These are phyloP conservation scores for Penicillium crustosum DNA, from an alignment of 2,329 filamentous ascomycete species.

Conservation along the genomic window DNA sequence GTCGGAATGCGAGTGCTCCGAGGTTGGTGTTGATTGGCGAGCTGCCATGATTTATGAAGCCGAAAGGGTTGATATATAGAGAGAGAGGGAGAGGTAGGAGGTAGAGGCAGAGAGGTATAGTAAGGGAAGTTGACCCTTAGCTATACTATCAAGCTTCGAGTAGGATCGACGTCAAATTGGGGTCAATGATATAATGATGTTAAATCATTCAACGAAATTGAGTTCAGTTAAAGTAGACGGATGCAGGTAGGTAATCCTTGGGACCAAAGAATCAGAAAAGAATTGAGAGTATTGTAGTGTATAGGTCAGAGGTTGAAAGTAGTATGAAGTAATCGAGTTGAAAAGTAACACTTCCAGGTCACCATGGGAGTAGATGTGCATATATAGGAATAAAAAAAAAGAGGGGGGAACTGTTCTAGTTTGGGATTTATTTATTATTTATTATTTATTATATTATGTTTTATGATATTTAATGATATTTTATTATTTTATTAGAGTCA, in stretches of 20 bases:
- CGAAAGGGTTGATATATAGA: neutral
- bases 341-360: neutral
- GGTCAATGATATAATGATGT: slow-evolving; percentile 31
- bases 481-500: neutral
- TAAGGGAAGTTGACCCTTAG: slow-evolving; percentile 12
- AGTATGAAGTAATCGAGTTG: neutral
- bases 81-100: neutral
- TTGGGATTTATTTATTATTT: slow-evolving; percentile 8
- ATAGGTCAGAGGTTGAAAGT: neutral
- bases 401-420: slow-evolving; percentile 1
- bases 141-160: slow-evolving; percentile 25
- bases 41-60: slow-evolving; percentile 36
- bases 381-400: slow-evolving; percentile 2
- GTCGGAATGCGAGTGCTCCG: slow-evolving; percentile 45
- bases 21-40: slow-evolving; percentile 42
- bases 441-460: neutral
- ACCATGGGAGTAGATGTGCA: slow-evolving; percentile 1
- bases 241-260: slow-evolving; percentile 1
- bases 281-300: neutral
- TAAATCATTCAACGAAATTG: slow-evolving; percentile 6
- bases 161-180: slow-evolving; percentile 29
- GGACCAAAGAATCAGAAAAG: neutral
- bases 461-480: neutral
- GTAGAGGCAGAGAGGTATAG: neutral
- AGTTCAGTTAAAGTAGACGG: slow-evolving; percentile 11